A percentile compares a stretch with the other conserved stretches of the same genome.
Evolutionary conservation across 2,329 filamentous ascomycete genomes (phyloP).

Genomic region (Fusarium ambrosium): DNA sequence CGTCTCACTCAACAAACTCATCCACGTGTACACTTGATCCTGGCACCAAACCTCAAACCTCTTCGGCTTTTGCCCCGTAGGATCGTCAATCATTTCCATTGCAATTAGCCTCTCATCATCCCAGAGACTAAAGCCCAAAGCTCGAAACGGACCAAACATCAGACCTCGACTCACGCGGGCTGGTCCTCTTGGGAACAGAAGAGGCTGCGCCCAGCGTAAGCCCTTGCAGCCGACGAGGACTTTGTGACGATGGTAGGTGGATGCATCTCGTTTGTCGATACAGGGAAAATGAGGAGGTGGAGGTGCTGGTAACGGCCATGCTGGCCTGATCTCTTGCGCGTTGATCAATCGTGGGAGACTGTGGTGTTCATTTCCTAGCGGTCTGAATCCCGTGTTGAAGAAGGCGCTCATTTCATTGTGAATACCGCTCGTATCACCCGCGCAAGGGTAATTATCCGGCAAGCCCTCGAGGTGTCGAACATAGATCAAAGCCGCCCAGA

Average conservation of each 20-base stretch:
- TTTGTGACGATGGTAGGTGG: slow-evolving; percentile 12
- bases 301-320: slow-evolving; percentile 2
- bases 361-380: neutral
- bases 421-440: slow-evolving; percentile 11
- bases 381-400: slow-evolving; percentile 18
- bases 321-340: accelerated
- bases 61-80: slow-evolving; percentile 1
- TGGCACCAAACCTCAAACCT: slow-evolving; percentile 25
- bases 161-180: slow-evolving; percentile 17
- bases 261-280: neutral
- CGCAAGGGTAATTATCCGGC: slow-evolving; percentile 2
- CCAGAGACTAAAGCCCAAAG: slow-evolving; percentile 27
- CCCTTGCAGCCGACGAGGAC: slow-evolving; percentile 14
- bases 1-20: slow-evolving; percentile 11
- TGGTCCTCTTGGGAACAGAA: neutral
- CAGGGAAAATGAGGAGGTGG: slow-evolving; percentile 10
- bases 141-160: slow-evolving; percentile 26
- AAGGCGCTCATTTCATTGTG: slow-evolving; percentile 11
- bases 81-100: slow-evolving; percentile 34
- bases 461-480: slow-evolving; percentile 10
- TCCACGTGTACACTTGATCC: slow-evolving; percentile 37
- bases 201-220: slow-evolving; percentile 11
- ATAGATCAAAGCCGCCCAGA: slow-evolving; percentile 23
- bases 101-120: slow-evolving; percentile 26
- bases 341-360: neutral